phyloP scores from a whole-genome alignment of 2,329 filamentous ascomycete genomes.

The Trichoderma hamatum region DNA sequence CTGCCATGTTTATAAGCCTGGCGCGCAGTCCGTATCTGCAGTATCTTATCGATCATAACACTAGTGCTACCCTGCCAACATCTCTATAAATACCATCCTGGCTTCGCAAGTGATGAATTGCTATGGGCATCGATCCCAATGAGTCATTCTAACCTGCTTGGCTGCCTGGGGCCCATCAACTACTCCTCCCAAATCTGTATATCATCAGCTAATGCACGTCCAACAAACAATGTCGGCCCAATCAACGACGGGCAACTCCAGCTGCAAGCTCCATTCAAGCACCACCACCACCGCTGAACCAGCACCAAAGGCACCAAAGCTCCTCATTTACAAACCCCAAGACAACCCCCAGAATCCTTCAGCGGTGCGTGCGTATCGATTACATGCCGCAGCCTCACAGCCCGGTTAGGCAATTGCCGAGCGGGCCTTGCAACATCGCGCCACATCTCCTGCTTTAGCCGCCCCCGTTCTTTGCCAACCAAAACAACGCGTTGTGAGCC shows the following conservation, averaged over 20 bases:
- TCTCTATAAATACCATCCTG: no score
- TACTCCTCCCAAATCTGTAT: background rate
- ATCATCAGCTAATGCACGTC: background rate
- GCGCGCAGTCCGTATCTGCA: no score
- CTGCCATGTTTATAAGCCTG: background rate
- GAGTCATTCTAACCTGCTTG: background rate
- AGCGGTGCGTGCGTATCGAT: background rate
- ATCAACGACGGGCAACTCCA: background rate
- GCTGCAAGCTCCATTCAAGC: background rate
- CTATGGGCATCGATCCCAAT: background rate
- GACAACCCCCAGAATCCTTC: background rate
- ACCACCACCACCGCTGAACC: background rate
- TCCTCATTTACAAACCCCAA: background rate
- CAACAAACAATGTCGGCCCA: background rate
- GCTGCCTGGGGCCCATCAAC: background rate
- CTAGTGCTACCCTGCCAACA: no score
- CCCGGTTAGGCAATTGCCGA: conserved; percentile 23
- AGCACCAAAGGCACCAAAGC: no score
- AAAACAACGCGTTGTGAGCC: background rate
- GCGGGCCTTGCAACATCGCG: conserved; percentile 6
- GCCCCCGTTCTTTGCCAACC: conserved; percentile 6
- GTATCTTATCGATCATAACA: no score
- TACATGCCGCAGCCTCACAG: background rate
- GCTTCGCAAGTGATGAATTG: background rate
- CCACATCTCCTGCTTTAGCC: conserved; percentile 24